Base-by-base conservation (phyloP, 208 protist genomes). In the Leishmania gerbilli region DNA sequence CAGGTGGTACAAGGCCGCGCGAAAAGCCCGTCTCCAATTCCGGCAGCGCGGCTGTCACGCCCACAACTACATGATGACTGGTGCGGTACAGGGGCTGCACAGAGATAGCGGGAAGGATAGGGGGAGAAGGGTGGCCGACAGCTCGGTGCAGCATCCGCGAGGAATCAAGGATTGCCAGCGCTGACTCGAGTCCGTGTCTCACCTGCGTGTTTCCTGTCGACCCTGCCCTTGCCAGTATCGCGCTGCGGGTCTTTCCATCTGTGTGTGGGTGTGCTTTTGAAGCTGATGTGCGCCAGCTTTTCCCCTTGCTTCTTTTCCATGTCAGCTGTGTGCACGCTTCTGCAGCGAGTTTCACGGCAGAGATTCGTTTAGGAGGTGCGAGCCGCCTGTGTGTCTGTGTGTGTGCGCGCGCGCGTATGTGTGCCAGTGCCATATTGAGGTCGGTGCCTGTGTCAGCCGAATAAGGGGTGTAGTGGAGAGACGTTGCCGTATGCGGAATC, bases 1-100 rank as follows among this genome's bases (percentile, higher is more conserved):
- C 74, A 67, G 60, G 49, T 47, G 11, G 45, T 40, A 21, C 31
- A 62, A 62, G 31, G 19, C 60, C 34, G 24, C 34, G 51, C 31
- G 60, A 31, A 24, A 13, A 3, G 37, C 19, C n/a, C n/a, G 47
- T 62, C 19, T 45, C n/a, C 72, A 7, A 47, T 27, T 11, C 51
- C 49, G 34, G 72, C n/a, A 76, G 72, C 72, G 13, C n/a, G 72
- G 31, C 51, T 76, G 72, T 40, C 19, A 27, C n/a, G 13, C 45
- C 72, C 31, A 64, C 72, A 53, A 27, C n/a, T 47, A 45, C 53
- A 5, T 62, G 53, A 62, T 24, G 72, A 56, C 51, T 76, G 24
- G 72, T 47, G 47, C 31, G 34, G n/a, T 62, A 76, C 19, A 60
- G 34, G 17, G 3, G 34, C 31, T 77, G 7, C 17, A 55, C n/a